Percentiles rank a stretch among this genome's conserved stretches.
phyloP scores from a whole-genome alignment of 2,329 filamentous ascomycete species.

The Calonectria pseudoreteaudii region DNA sequence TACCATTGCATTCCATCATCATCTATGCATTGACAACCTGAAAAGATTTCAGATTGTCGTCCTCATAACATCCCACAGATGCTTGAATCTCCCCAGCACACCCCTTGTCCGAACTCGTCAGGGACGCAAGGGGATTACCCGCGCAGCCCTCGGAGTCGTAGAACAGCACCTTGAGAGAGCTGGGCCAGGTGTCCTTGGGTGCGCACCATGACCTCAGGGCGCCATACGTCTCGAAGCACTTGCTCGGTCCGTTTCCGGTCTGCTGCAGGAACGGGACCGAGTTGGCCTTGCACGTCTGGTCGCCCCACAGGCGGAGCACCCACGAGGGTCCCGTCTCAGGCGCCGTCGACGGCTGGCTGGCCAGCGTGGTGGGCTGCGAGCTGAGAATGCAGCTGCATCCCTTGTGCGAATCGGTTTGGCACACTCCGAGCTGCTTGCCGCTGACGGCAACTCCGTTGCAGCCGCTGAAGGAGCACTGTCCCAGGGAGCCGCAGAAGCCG shows the following conservation, averaged over 20 bases:
- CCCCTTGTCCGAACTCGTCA: background rate
- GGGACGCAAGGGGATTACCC: background rate
- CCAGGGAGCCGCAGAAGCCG: slow-evolving; percentile 6
- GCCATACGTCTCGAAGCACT: background rate
- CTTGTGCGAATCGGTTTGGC: slow-evolving; percentile 7
- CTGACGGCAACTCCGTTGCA: background rate
- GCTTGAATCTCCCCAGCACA: slow-evolving; percentile 2
- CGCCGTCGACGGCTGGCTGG: background rate
- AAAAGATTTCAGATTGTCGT: slow-evolving; percentile 1
- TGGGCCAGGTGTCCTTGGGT: background rate
- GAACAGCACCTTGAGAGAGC: slow-evolving; percentile 5
- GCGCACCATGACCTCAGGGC: slow-evolving; percentile 2
- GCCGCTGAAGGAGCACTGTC: background rate
- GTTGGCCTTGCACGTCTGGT: background rate
- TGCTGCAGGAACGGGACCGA: background rate
- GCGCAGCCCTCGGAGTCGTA: slow-evolving; percentile 3
- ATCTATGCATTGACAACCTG: background rate
- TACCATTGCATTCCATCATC: background rate
- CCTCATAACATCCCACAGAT: background rate
- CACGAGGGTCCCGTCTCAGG: background rate
- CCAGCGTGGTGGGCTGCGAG: background rate
- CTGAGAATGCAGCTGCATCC: slow-evolving; percentile 2
- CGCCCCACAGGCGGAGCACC: slow-evolving; percentile 7
- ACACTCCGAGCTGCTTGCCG: slow-evolving; percentile 1
- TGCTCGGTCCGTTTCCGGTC: background rate